phyloP scores from a whole-genome alignment of 2,329 filamentous ascomycete species.

The Diaporthe sp. region DNA sequence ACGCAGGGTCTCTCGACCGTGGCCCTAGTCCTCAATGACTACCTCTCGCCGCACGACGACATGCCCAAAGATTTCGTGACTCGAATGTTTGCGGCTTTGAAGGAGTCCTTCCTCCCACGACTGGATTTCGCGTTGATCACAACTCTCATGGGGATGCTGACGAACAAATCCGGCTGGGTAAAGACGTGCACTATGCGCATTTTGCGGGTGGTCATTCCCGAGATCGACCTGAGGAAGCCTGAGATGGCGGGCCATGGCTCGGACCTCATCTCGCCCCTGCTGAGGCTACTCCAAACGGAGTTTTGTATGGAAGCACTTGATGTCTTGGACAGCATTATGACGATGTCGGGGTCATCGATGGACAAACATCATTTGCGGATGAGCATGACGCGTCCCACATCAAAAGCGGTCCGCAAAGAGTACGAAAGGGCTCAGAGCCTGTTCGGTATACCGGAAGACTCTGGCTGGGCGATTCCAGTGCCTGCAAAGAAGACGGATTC shows the following conservation, averaged over 20 bases:
- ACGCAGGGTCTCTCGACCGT: conserved; percentile 78
- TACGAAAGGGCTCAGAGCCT: conserved; percentile 94
- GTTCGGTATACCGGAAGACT: conserved; percentile 96
- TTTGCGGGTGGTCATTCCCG: conserved; percentile 85
- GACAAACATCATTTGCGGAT: conserved; percentile 95
- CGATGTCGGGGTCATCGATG: conserved; percentile 91
- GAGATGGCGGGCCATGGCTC: conserved; percentile 93
- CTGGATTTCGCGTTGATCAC: conserved; percentile 89
- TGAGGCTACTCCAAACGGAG: conserved; percentile 91
- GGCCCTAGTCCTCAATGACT: conserved; percentile 77
- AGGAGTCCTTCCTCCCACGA: conserved; percentile 83
- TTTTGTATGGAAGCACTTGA: conserved; percentile 93
- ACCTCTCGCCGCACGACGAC: conserved; percentile 76
- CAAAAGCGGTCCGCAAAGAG: conserved; percentile 89
- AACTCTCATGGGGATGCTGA: conserved; percentile 91
- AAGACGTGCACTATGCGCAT: conserved; percentile 94
- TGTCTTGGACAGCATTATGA: conserved; percentile 95
- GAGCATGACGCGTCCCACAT: conserved; percentile 95
- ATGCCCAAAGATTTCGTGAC: conserved; percentile 81
- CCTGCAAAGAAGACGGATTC: conserved; percentile 90
- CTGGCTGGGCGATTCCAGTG: conserved; percentile 95
- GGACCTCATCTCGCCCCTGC: conserved; percentile 92
- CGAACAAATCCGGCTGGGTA: conserved; percentile 90
- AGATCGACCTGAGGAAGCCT: conserved; percentile 92
- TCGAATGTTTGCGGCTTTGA: conserved; percentile 80